A percentile compares a stretch with the other conserved stretches of the same genome.
Conservation (phyloP, 73 alveolate genomes). For the Paramecium sonneborni region DNA sequence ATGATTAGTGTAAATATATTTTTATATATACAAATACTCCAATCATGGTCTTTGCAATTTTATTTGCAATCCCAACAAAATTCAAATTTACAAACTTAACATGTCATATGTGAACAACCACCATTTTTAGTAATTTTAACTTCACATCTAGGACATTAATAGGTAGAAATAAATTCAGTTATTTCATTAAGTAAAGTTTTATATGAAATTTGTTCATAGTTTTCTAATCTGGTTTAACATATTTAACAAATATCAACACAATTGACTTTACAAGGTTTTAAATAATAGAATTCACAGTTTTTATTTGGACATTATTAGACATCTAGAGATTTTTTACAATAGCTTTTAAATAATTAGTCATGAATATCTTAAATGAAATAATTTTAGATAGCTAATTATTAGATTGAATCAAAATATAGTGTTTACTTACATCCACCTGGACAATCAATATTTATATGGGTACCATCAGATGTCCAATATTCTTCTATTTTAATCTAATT, state of each 20-base stretch:
- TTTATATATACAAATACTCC: conserved; percentile 52
- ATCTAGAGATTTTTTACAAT: conserved; percentile 27
- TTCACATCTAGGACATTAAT: conserved; percentile 42
- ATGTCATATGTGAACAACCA: conserved; percentile 58
- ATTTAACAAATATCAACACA: conserved; percentile 7
- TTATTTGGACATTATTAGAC: conserved; percentile 19
- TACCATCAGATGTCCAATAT: conserved; percentile 28
- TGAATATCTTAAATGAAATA: not conserved
- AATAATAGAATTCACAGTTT: conserved; percentile 27
- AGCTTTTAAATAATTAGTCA: conserved; percentile 36
- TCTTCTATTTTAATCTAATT: conserved; percentile 1
- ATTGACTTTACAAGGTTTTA: conserved; percentile 6
- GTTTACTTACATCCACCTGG: conserved; percentile 29
- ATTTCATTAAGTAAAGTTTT: not conserved
- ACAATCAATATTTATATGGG: not conserved
- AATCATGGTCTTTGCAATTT: conserved; percentile 50
- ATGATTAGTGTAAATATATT: not conserved
- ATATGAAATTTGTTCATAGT: not conserved
- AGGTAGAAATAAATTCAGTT: not conserved
- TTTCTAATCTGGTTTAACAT: not conserved
- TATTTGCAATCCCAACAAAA: conserved; percentile 58
- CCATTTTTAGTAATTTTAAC: conserved; percentile 37
- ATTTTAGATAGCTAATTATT: not conserved
- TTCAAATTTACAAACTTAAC: conserved; percentile 42
- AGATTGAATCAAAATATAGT: not conserved